Evolutionary conservation across 1,284 basidiomycete species (phyloP), one percentile per base, ranked within the genome.

Genomic region (Leccinum pachyderme): DNA sequence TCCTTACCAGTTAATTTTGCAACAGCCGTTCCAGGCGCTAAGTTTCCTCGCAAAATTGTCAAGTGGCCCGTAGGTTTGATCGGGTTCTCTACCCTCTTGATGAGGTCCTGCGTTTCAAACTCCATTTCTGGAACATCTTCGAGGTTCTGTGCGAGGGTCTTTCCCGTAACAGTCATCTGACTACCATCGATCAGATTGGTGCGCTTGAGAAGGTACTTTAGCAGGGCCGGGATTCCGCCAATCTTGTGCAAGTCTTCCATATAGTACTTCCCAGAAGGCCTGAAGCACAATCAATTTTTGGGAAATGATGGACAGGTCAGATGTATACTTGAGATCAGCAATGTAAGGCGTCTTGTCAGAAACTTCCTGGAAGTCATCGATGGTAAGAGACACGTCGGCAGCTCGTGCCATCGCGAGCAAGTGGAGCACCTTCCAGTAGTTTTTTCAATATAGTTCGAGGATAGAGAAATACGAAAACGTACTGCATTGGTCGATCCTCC

Each of bases 1-100:
- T 99, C 96, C 73, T 98, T 97, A 24, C 96, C 95, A 9, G 96
- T 98, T 60, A 98, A 80, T 75, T 99, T 99, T 50, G 94, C 92
- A 11, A 99, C 95, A 35, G 95, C 92, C 6, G 91, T 89, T 43
- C 84, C 93, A 4, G 95, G 95, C 2, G 92, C 90, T 47, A 99
- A 79, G 72, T 91, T 95, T 25, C 95, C 95, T 53, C 87, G 83
- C 64, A 98, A 77, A 69, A 98, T 97, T 27, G 89, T 91, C 62
- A 99, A 75, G 73, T 98, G 96, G 2, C 96, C 96, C 3, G 90
- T 95, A 44, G 80, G 70, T 73, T 99, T 98, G 76, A 98, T 93
- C 5, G 96, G 95, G 66, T 93, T 82, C 54, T 81, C 80, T 48
- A 97, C 73, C 47, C 80, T 86, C 61, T 83, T 81, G 58, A 99